These are phyloP conservation scores for Suillus plorans DNA, from an alignment of 768 basidiomycete species.

Conservation along the genomic window DNA sequence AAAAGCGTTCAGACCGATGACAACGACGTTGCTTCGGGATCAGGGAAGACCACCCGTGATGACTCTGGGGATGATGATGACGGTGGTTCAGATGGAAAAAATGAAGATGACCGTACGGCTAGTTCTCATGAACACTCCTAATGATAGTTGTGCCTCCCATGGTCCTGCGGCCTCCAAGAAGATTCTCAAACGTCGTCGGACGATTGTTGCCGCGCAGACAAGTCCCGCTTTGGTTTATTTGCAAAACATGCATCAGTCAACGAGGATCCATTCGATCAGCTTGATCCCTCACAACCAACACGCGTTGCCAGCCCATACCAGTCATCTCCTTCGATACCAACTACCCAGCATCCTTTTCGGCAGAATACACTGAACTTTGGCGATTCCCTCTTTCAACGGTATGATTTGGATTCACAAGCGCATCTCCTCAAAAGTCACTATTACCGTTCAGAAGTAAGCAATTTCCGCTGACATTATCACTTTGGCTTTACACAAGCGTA, in stretches of 20 bases:
- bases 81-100: conserved; percentile 44
- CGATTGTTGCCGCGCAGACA: conserved; percentile 68
- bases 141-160: conserved; percentile 18
- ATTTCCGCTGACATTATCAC: neutral
- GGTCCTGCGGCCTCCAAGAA: conserved; percentile 8
- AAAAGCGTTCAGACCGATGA: conserved; percentile 49
- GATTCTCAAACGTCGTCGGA: conserved; percentile 39
- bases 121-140: conserved; percentile 13
- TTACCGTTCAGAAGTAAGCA: conserved; percentile 78
- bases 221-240: conserved; percentile 70
- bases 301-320: conserved; percentile 51
- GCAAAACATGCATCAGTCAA: conserved; percentile 48
- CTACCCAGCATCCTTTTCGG: conserved; percentile 43
- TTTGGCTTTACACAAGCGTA: conserved; percentile 14
- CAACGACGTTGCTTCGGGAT: conserved; percentile 39
- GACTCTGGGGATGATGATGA: conserved; percentile 40
- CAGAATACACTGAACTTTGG: conserved; percentile 43
- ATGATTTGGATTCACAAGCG: conserved; percentile 64
- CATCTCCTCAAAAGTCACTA: conserved; percentile 83
- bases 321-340: conserved; percentile 70
- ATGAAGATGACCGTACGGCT: conserved; percentile 23
- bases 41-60: conserved; percentile 15
- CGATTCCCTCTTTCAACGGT: conserved; percentile 64
- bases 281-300: conserved; percentile 42
- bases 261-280: conserved; percentile 76